Percentiles rank a stretch among this genome's conserved stretches.
Conservation (phyloP, 805 yeast species). For the Metschnikowia peoriensis region DNA sequence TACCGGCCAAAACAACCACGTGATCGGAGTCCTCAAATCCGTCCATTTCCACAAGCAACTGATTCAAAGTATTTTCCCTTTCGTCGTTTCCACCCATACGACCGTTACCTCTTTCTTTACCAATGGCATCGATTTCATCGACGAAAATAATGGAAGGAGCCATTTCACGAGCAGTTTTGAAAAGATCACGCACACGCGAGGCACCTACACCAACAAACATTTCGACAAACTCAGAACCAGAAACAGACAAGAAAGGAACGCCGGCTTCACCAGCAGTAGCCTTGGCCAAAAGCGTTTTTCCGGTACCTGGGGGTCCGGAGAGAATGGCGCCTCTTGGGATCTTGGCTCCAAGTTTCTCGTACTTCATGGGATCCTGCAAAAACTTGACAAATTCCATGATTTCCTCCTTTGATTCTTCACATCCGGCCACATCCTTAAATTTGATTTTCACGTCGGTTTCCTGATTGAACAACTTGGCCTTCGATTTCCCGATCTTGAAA, state of each 20-base stretch:
- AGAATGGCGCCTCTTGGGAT: constrained; percentile 97
- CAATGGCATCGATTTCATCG: constrained; percentile 99
- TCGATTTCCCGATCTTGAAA: constrained; percentile 82
- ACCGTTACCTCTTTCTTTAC: constrained; percentile 81
- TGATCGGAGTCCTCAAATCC: constrained; percentile 91
- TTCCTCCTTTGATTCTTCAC: constrained; percentile 95
- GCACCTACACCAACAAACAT: constrained; percentile 99
- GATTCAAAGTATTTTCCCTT: constrained; percentile 94
- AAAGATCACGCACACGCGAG: constrained; percentile 92
- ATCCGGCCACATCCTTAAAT: constrained; percentile 96
- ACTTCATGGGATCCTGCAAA: constrained; percentile 84
- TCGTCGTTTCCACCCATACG: constrained; percentile 89
- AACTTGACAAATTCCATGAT: constrained; percentile 97
- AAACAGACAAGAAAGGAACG: constrained; percentile 92
- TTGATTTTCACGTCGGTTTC: constrained; percentile 87
- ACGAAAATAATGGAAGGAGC: constrained; percentile 97
- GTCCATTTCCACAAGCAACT: constrained; percentile 96
- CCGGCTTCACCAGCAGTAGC: constrained; percentile 99
- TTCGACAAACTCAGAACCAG: constrained; percentile 97
- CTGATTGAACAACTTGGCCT: constrained; percentile 87
- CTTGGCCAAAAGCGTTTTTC: constrained; percentile 93
- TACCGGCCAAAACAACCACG: constrained; percentile 96
- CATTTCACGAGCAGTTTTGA: constrained; percentile 85
- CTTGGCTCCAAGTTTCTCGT: constrained; percentile 91
- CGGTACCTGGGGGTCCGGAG: constrained; percentile 99